Evolutionary conservation across 1,284 basidiomycete species (phyloP), one percentile per base, ranked within the genome.

Genomic region (Cryptococcus jaspeensis): DNA sequence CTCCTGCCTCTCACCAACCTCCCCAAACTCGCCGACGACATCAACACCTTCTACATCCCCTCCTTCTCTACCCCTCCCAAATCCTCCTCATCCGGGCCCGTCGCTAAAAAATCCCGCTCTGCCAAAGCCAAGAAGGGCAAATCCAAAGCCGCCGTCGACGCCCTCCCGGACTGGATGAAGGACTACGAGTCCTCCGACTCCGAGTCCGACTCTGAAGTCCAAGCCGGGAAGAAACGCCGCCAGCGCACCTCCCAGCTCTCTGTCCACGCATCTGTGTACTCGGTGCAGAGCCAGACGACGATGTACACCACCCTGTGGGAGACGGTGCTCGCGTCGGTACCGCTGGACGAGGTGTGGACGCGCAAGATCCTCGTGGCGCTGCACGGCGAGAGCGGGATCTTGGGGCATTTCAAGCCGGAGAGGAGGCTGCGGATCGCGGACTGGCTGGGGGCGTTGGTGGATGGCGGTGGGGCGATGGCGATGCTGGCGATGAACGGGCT

Each of bases 401-500:
- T 76, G 32, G 64, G 70, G 2, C 66, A 75, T 61, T 68, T 73
- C 63, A 66, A 70, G 16, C 47, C 69, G n/a, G 65, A 71, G 22
- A 62, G 80, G 43, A 75, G 90, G 0, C 81, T 93, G 6, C 76
- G 95, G 51, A 83, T 95, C 15, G 94, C 96, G 84, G 95, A 99
- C 77, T 99, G 94, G 89, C 83, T 99, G 36, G 87, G 89, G 35
- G 84, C 84, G 12, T 89, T 91, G 62, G 88, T 96, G 37, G 93
- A 95, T 74, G 81, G 84, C 63, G 91, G 92, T 25, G 93, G 91
- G 1, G 84, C 87, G 0, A 84, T 90, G n/a, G 93, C 92, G 2
- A 81, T 99, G 54, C 81, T 98, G 43, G 92, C 92, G 4, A 82
- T 99, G 64, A 98, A 98, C 69, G 89, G 89, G 0, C 79, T 99